These are phyloP conservation scores for Parafenestella ontariensis DNA, from an alignment of 2,329 filamentous ascomycete genomes.

Conservation along the genomic window DNA sequence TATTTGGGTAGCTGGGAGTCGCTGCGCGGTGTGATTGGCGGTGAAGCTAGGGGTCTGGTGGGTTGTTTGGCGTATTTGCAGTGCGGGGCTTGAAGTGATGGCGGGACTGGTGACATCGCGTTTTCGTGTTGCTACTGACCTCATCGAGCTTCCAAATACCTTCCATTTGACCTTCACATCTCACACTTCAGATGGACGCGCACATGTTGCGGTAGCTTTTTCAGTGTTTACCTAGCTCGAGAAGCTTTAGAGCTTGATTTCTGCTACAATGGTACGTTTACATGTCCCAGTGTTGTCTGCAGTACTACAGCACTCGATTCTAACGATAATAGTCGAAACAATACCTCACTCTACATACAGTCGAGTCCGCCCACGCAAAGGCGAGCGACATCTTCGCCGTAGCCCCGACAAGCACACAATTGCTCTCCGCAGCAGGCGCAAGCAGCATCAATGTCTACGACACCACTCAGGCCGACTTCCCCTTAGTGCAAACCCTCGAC, in stretches of 20 bases:
- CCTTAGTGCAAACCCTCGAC: slow-evolving; percentile 79
- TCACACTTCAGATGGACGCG: background rate
- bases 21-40: slow-evolving; percentile 41
- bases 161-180: background rate
- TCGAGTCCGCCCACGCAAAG: slow-evolving; percentile 80
- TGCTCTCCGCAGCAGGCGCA: slow-evolving; percentile 84
- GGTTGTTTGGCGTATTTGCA: slow-evolving; percentile 33
- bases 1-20: slow-evolving; percentile 5
- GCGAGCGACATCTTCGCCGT: slow-evolving; percentile 81
- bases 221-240: background rate
- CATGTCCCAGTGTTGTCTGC: background rate
- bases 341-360: slow-evolving; percentile 91
- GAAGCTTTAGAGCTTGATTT: slow-evolving; percentile 2
- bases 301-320: slow-evolving; percentile 3
- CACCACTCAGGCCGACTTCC: slow-evolving; percentile 73
- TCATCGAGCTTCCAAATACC: slow-evolving; percentile 24
- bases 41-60: slow-evolving; percentile 24
- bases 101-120: slow-evolving; percentile 36
- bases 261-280: slow-evolving; percentile 6
- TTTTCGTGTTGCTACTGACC: slow-evolving; percentile 40
- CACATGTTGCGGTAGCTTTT: slow-evolving; percentile 1
- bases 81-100: slow-evolving; percentile 36
- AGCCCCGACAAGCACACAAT: slow-evolving; percentile 73
- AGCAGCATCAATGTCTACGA: slow-evolving; percentile 75
- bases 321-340: slow-evolving; percentile 80